A percentile compares a stretch with the other conserved stretches of the same genome.
Evolutionary conservation across 768 basidiomycete genomes (phyloP).

Genomic region (Sarcodon aspratus): DNA sequence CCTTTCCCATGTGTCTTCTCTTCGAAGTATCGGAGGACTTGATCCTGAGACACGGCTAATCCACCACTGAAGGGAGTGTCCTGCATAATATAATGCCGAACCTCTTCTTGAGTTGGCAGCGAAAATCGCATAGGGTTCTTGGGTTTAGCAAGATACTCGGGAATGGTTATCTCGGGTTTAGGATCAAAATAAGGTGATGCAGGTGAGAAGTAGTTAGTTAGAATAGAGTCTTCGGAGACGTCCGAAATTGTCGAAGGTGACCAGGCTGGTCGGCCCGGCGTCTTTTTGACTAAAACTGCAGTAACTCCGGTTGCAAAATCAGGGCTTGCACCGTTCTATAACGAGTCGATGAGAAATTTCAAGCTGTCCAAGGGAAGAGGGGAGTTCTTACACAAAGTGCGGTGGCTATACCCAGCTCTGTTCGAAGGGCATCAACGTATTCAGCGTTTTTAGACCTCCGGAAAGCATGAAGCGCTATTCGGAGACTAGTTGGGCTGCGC

Average conservation of each 20-base stretch:
- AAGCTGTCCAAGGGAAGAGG: not conserved
- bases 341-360: not conserved
- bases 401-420: slow-evolving; percentile 82
- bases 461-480: slow-evolving; percentile 76
- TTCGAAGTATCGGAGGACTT: slow-evolving; percentile 48
- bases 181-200: slow-evolving; percentile 23
- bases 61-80: slow-evolving; percentile 56
- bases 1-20: slow-evolving; percentile 34
- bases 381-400: slow-evolving; percentile 71
- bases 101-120: slow-evolving; percentile 71
- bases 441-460: slow-evolving; percentile 53
- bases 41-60: slow-evolving; percentile 47
- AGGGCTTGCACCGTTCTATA: slow-evolving; percentile 59
- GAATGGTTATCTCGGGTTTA: slow-evolving; percentile 10
- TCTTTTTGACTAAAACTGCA: slow-evolving; percentile 48
- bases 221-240: slow-evolving; percentile 42
- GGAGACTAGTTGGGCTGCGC: slow-evolving; percentile 87
- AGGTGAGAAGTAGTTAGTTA: slow-evolving; percentile 56
- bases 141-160: not conserved
- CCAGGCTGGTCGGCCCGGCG: slow-evolving; percentile 54
- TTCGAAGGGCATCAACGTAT: slow-evolving; percentile 59
- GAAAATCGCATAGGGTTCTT: slow-evolving; percentile 27
- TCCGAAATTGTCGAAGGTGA: slow-evolving; percentile 50
- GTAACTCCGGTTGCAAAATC: slow-evolving; percentile 83
- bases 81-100: slow-evolving; percentile 46